Conservation (phyloP, 768 basidiomycete genomes). For the Boletus rex-veris region DNA sequence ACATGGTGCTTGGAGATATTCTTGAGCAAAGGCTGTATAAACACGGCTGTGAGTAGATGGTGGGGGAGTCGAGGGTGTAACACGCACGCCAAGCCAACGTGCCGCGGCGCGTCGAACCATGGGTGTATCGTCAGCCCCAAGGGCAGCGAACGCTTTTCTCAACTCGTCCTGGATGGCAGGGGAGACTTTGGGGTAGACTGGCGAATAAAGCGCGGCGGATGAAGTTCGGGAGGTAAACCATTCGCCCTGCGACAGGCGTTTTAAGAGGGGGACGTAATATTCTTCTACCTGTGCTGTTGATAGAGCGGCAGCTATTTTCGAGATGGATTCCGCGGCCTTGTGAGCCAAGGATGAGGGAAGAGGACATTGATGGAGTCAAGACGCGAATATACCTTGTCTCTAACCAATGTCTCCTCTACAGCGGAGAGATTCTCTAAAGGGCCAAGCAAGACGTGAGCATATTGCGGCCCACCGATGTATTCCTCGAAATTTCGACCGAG, state of each 20-base stretch:
- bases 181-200: conserved; percentile 81
- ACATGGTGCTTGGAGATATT: conserved; percentile 78
- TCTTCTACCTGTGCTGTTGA: conserved; percentile 81
- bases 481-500: conserved; percentile 89
- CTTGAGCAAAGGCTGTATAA: conserved; percentile 67
- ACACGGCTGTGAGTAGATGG: conserved; percentile 11
- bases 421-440: conserved; percentile 94
- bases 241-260: conserved; percentile 86
- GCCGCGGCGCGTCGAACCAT: conserved; percentile 98
- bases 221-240: conserved; percentile 99
- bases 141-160: conserved; percentile 74
- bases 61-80: background rate
- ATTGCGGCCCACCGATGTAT: conserved; percentile 86
- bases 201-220: conserved; percentile 88
- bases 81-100: conserved; percentile 89
- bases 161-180: conserved; percentile 78
- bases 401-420: conserved; percentile 95
- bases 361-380: background rate
- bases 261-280: conserved; percentile 86
- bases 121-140: conserved; percentile 93
- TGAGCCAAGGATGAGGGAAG: conserved; percentile 10
- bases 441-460: conserved; percentile 84
- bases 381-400: conserved; percentile 78
- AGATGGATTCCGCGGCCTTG: conserved; percentile 94
- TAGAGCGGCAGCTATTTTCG: conserved; percentile 78